Percentiles rank a stretch among this genome's conserved stretches.
These are phyloP conservation scores for Phymatotrichopsis omnivora DNA, from an alignment of 2,329 filamentous ascomycete species.

Conservation along the genomic window DNA sequence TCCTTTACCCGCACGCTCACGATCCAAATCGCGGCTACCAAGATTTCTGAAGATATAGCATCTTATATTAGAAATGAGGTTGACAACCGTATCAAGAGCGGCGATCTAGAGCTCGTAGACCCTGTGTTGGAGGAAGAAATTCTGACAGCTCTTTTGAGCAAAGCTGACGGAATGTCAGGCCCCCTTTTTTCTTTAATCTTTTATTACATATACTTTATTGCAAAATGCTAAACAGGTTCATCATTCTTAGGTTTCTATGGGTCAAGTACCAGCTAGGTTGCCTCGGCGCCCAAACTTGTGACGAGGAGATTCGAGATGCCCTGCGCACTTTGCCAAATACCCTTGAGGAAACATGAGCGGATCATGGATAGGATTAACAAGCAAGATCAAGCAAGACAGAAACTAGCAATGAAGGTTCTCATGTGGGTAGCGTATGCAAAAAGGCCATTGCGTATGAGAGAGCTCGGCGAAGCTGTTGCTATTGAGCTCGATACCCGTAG, in stretches of 20 bases:
- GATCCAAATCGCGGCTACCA: slow-evolving; percentile 6
- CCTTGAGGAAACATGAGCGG: slow-evolving; percentile 15
- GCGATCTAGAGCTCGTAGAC: too few relatives aligned
- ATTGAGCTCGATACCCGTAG: slow-evolving; percentile 15
- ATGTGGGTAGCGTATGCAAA: slow-evolving; percentile 17
- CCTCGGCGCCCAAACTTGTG: slow-evolving; percentile 13
- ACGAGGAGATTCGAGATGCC: slow-evolving; percentile 12
- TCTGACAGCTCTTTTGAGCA: not conserved
- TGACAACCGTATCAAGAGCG: too few relatives aligned
- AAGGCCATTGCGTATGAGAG: slow-evolving; percentile 6
- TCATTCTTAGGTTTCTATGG: slow-evolving; percentile 16
- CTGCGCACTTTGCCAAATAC: slow-evolving; percentile 14
- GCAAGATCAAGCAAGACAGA: slow-evolving; percentile 3
- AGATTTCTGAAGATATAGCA: slow-evolving; percentile 3
- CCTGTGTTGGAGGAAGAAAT: slow-evolving; percentile 5
- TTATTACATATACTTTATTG: not conserved
- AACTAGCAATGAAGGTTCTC: slow-evolving; percentile 14
- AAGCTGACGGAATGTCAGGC: slow-evolving; percentile 8
- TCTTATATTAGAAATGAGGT: slow-evolving; percentile 9
- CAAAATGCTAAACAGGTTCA: not conserved
- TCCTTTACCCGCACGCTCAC: slow-evolving; percentile 2
- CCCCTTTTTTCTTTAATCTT: not conserved
- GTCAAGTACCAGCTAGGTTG: slow-evolving; percentile 18
- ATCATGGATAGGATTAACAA: slow-evolving; percentile 17
- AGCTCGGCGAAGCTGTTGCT: slow-evolving; percentile 16